phyloP scores from a whole-genome alignment of 2,329 filamentous ascomycete genomes.

The Purpureocillium takamizusanense region DNA sequence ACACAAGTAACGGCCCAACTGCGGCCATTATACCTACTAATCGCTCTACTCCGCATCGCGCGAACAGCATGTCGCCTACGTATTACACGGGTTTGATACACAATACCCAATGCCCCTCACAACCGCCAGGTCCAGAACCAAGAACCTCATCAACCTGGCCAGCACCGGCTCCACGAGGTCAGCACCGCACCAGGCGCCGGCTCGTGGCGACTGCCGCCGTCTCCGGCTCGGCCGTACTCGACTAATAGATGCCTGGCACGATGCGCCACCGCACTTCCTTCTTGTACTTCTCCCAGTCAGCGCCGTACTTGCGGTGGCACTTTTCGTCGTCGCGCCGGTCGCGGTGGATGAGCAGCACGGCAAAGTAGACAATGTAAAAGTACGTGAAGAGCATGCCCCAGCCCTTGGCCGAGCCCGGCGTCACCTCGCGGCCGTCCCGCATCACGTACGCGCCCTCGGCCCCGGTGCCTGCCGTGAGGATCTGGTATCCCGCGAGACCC shows the following conservation, averaged over 20 bases:
- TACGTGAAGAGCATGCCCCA: constrained; percentile 88
- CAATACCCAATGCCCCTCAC: too few species aligned
- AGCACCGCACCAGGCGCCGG: background rate
- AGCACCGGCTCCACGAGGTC: too few species aligned
- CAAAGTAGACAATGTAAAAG: constrained; percentile 92
- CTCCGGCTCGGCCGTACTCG: background rate
- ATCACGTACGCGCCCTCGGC: constrained; percentile 46
- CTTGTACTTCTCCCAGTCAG: constrained; percentile 86
- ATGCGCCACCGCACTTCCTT: constrained; percentile 74
- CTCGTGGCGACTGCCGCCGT: background rate
- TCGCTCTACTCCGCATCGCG: too few species aligned
- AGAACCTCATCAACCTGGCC: too few species aligned
- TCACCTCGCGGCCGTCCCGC: constrained; percentile 52
- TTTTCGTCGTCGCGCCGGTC: constrained; percentile 85
- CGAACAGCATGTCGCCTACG: too few species aligned
- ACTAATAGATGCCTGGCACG: constrained; percentile 73
- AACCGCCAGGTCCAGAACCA: too few species aligned
- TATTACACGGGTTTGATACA: too few species aligned
- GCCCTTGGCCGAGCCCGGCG: constrained; percentile 65
- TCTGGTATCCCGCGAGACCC: constrained; percentile 70
- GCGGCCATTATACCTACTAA: too few species aligned
- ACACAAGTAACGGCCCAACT: too few species aligned
- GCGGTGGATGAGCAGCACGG: constrained; percentile 73
- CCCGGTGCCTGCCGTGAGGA: constrained; percentile 47
- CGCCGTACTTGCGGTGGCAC: constrained; percentile 83